Conservation (phyloP, 106 monocot species). For the Apostasia ramifera region DNA sequence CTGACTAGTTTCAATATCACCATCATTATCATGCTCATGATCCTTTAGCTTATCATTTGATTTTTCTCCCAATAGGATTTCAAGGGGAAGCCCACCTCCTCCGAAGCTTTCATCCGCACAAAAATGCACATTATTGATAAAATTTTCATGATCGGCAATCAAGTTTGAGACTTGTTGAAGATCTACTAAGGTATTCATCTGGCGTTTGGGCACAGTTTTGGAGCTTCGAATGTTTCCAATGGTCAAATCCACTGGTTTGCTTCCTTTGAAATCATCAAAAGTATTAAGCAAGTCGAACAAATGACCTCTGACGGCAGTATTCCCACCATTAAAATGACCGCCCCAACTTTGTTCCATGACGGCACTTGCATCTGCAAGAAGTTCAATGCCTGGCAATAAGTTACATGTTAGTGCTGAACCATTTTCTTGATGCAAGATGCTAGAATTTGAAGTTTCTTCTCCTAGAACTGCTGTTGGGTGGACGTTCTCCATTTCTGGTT, state of each 20-base stretch:
- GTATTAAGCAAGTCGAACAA: no score
- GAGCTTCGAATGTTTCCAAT: background rate
- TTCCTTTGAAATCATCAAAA: background rate
- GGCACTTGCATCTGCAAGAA: background rate
- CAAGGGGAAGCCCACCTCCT: conserved; percentile 17
- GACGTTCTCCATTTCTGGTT: no score
- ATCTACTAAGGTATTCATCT: conserved; percentile 9
- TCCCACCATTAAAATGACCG: no score
- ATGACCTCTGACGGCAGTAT: no score
- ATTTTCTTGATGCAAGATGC: no score
- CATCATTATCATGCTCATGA: background rate
- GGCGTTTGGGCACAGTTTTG: background rate
- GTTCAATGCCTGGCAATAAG: background rate
- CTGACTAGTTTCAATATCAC: background rate
- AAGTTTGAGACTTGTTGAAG: background rate
- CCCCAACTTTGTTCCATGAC: no score
- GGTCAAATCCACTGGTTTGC: background rate
- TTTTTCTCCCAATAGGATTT: conserved; percentile 23
- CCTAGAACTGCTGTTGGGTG: no score
- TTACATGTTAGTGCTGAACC: no score
- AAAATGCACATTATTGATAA: conserved; percentile 19
- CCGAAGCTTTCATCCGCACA: background rate
- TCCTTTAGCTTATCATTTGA: background rate
- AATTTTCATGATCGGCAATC: conserved; percentile 6
- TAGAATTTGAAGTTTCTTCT: no score